Evolutionary conservation across 2,329 filamentous ascomycete species (phyloP).

Genomic region (Penicillium sumatraense): DNA sequence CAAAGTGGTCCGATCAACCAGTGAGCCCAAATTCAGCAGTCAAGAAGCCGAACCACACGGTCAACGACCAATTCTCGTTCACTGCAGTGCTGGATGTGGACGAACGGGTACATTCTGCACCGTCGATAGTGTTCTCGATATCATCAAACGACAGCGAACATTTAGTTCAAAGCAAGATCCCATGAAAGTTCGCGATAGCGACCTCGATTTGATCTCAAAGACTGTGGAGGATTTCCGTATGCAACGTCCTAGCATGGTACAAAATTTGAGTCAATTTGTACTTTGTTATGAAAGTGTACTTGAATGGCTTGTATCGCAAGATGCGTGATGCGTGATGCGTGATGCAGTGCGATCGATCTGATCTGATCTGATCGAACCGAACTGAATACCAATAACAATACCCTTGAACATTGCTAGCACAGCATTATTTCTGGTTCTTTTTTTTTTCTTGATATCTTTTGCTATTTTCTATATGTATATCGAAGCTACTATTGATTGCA

Average conservation of each 20-base stretch:
- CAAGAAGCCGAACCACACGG: conserved; percentile 60
- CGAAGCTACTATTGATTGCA: conserved; percentile 7
- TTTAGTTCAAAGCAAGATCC: conserved; percentile 32
- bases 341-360: too few species aligned
- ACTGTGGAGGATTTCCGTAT: conserved; percentile 89
- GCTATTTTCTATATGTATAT: background rate
- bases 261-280: conserved; percentile 89
- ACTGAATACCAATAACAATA: too few species aligned
- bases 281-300: conserved; percentile 94
- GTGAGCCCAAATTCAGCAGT: conserved; percentile 28
- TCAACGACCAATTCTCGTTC: conserved; percentile 79
- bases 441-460: background rate
- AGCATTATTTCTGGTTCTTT: conserved; percentile 7
- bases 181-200: conserved; percentile 65
- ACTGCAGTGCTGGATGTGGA: conserved; percentile 95
- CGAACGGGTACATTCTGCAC: conserved; percentile 96
- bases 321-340: too few species aligned
- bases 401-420: too few species aligned
- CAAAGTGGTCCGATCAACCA: conserved; percentile 58
- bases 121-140: conserved; percentile 92
- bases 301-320: conserved; percentile 71
- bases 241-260: conserved; percentile 94
- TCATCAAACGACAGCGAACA: conserved; percentile 82
- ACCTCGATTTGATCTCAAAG: conserved; percentile 78
- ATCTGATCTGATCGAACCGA: too few species aligned